Evolutionary conservation across 1,284 basidiomycete genomes (phyloP).

Genomic region (Apiotrichum brassicae): DNA sequence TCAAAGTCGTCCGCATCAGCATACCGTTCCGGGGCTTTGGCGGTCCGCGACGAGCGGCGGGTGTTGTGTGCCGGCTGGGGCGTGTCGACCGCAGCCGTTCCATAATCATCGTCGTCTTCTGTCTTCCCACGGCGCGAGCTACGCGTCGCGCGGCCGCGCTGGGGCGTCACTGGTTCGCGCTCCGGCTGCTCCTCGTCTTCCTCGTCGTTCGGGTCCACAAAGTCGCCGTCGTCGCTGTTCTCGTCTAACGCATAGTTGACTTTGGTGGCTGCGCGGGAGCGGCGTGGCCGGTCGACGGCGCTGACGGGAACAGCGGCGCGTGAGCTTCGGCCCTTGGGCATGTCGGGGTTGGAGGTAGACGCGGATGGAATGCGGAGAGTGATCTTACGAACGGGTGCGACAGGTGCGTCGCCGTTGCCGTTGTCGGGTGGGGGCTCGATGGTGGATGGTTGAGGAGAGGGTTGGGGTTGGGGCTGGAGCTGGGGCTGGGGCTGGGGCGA

Average conservation of each 20-base stretch:
- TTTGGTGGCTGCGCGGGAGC: background rate
- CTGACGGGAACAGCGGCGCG: background rate
- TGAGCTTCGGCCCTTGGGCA: background rate
- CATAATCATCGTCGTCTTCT: constrained; percentile 9
- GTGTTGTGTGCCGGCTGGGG: constrained; percentile 38
- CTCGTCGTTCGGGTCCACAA: constrained; percentile 10
- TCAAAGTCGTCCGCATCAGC: constrained; percentile 32
- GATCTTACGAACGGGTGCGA: constrained; percentile 14
- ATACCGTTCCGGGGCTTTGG: constrained; percentile 49
- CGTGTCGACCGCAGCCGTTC: no score
- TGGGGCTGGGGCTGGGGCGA: background rate
- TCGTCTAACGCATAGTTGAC: constrained; percentile 22
- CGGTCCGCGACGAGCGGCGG: constrained; percentile 15
- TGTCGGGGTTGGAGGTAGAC: background rate
- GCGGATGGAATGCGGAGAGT: constrained; percentile 7
- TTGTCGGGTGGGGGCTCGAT: background rate
- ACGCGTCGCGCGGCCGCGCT: background rate
- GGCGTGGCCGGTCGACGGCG: background rate
- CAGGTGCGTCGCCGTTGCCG: no score
- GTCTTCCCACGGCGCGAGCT: background rate
- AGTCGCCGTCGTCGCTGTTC: constrained; percentile 21
- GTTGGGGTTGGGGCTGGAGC: background rate
- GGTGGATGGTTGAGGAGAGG: background rate
- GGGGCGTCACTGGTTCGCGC: background rate
- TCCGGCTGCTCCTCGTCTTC: constrained; percentile 9